phyloP scores from a whole-genome alignment of 2,329 filamentous ascomycete genomes.

The Monilinia fructigena region DNA sequence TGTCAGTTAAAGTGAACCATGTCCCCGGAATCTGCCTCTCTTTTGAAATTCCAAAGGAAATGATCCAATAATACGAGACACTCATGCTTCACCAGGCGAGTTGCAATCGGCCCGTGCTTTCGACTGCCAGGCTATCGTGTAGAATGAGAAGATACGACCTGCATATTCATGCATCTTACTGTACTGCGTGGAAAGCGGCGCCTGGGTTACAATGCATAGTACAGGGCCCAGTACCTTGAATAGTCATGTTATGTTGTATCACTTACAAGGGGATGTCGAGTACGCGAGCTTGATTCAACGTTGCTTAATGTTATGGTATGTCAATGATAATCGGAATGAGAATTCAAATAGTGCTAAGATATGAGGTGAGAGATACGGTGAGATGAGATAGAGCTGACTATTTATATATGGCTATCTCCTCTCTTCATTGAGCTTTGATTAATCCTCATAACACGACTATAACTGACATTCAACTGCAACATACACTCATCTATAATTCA shows the following conservation, averaged over 20 bases:
- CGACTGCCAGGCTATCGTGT: constrained; percentile 13
- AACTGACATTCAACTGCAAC: not conserved
- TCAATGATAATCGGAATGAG: not conserved
- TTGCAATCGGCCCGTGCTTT: constrained; percentile 17
- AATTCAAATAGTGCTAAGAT: not conserved
- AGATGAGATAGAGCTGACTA: constrained; percentile 8
- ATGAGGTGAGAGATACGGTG: not conserved
- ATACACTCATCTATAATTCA: not conserved
- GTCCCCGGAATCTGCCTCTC: not conserved
- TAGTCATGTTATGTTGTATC: constrained; percentile 15
- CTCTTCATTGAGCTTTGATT: not conserved
- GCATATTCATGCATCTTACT: constrained; percentile 21
- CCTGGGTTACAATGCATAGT: not conserved
- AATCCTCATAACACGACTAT: constrained; percentile 4
- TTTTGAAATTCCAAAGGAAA: not conserved
- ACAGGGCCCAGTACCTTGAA: constrained; percentile 1
- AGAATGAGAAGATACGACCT: constrained; percentile 9
- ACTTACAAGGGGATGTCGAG: not conserved
- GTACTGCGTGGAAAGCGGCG: constrained; percentile 12
- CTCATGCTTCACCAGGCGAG: constrained; percentile 11
- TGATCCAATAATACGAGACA: not conserved
- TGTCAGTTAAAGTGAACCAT: constrained; percentile 9
- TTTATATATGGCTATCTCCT: constrained; percentile 3
- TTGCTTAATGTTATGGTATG: constrained; percentile 12
- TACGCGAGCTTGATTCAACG: constrained; percentile 3